Evolutionary conservation across 805 yeast genomes (phyloP), one percentile per base, ranked within the genome.

Genomic region (Candida ulmi): DNA sequence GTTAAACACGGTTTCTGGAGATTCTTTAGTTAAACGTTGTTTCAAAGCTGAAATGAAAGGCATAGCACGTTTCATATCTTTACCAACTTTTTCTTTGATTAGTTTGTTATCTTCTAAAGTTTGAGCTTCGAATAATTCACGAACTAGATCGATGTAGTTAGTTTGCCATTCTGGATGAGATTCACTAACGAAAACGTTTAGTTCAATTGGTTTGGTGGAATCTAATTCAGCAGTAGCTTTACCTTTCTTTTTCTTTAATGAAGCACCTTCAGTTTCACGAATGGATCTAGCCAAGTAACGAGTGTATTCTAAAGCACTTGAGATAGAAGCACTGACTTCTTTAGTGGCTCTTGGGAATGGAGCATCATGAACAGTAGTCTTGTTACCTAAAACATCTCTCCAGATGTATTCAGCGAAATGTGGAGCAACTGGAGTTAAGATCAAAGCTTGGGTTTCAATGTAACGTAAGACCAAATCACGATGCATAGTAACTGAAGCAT

Each of bases 51-150:
- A 81, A 45, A 93, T 88, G 63, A 90, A 91, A 43, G 98, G 98
- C 98, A 93, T 93, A 44, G 96, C 97, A 54, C 95, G 83, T 76
- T 93, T 93, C 85, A 90, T 86, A 56, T 93, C 98, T 62, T 80
- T 82, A 49, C 86, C 86, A 44, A 84, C 79, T 58, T 69, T 76
- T 50, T 78, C 74, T 61, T 74, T 82, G 52, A 84, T 68, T 42
- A 66, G 68, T 55, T 72, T 73, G 66, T 73, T 82, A 60, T 84
- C 91, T 48, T 79, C 69, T 55, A 84, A 69, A 23, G 76, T 63
- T 28, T 77, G 80, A 34, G 60, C 63, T 52, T 78, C 88, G 50
- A 85, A 84, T 50, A 86, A 71, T 51, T 80, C 80, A 54, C 90
- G 76, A 24, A 88, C 91, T 38, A 93, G 65, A 52, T 85, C 84